Base-by-base conservation (phyloP, 2,329 filamentous ascomycete species). In the Biscogniauxia sp. region DNA sequence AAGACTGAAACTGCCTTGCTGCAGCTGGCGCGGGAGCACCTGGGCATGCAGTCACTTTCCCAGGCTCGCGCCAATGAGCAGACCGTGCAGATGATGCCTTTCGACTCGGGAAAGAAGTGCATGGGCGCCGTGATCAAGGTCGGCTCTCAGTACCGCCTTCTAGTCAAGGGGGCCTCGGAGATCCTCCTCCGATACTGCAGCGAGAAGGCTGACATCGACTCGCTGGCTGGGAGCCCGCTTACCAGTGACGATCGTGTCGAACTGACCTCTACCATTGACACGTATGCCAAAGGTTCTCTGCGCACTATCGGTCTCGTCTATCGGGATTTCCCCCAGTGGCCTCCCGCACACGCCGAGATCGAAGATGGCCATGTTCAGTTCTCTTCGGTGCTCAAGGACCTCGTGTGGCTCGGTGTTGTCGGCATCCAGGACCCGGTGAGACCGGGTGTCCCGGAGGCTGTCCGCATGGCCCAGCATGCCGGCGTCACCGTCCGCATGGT, bases 341-440 rank as follows among this genome's bases (percentile, higher is more conserved):
- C 89, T 26, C 88, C 81, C 32, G 84, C 89, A 64, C 87, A 89
- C 61, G 87, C 91, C 3, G 66, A 69, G 6, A 79, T 77, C 20
- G 80, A 86, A 60, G 87, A 85, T 19, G 79, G 87, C 4, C 90
- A 93, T 61, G 70, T 84, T 15, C 80, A 85, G 60, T 80, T 84
- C 63, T 77, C 81, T 61, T 84, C 87, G 50, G 73, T 93, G 2
- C 90, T 92, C 73, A 81, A 83, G 56, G 81, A 90, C 57, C 91
- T 94, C 85, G 87, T 84, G 4, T 90, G 92, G 77, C 77, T 92
- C 65, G 86, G 87, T 19, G 79, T 91, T 50, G 87, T 90, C 54
- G 89, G 89, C 67, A 92, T 92, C 69, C 88, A 91, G 71, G 89
- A 92, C 73, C 89, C 89, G 37, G 83, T 92, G 19, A 81, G 89